Base-by-base conservation (phyloP, 345 rosid species). In the Dipteronia sinensis region DNA sequence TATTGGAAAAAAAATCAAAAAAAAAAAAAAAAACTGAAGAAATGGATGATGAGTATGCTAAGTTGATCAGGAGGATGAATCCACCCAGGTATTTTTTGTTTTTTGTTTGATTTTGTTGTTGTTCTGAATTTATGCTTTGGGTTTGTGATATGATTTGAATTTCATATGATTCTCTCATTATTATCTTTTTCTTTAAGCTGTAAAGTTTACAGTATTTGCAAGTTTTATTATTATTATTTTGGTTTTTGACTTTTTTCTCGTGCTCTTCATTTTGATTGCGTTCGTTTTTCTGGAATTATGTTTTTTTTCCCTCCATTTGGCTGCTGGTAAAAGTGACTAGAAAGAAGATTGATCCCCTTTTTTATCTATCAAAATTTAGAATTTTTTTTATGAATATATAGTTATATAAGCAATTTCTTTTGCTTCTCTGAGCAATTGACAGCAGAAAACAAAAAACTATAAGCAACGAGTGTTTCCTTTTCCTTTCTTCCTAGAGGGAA, bases 21-120 rank as follows among this genome's bases (percentile, higher is more conserved):
- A 69, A 25, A 6, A 53, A 2, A 4, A 27, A 10, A 10, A 9
- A 46, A 56, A 11, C 25, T 9, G 25, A 44, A 81, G 80, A 77
- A 59, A 88, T 90, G 92, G 97, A 92, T 76, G 98, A 92, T 75
- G 95, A 92, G 83, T 94, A 82, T 72, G 93, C 95, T 42, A 94
- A 94, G 91, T 90, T 94, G 76, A 80, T 94, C 82, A 83, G 97
- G 81, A 90, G 98, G 81, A 91, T 94, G 93, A 92, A 94, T 83
- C 95, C 92, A 12, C 98, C 98, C 63, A 88, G 98, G 95, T 91
- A 74, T 16, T 16, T 62, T 23, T 40, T 20, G 5, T 31, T 31
- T 31, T 31, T 31, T 31, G 38, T 4, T 31, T 34, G 38, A 34
- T 23, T 20, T 11, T 61, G 29, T 61, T 61, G 65, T 61, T 61